Percentiles rank a stretch among this genome's conserved stretches.
These are phyloP conservation scores for Mytilinidion resinicola DNA, from an alignment of 495 filamentous ascomycete genomes.

Conservation along the genomic window DNA sequence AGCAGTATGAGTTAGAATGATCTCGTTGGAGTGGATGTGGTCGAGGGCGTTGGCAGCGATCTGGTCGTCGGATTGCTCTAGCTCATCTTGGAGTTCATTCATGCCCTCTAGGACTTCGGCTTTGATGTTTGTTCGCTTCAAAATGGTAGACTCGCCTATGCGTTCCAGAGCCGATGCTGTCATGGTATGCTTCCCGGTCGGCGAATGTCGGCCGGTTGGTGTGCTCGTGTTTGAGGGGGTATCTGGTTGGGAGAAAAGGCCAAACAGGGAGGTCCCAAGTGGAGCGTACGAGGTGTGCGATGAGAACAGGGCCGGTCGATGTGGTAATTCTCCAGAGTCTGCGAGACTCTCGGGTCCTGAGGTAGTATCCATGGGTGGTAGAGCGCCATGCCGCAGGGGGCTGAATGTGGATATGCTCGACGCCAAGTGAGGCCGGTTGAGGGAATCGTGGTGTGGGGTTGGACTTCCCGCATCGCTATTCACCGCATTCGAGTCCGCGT, in stretches of 20 bases:
- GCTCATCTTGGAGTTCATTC: constrained; percentile 84
- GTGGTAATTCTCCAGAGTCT: constrained; percentile 17
- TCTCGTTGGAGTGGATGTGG: constrained; percentile 84
- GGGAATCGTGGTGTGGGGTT: constrained; percentile 17
- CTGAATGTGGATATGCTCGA: constrained; percentile 40
- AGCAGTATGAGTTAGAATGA: constrained; percentile 76
- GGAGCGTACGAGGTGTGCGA: constrained; percentile 50
- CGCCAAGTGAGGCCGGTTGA: constrained; percentile 37
- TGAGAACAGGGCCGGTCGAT: constrained; percentile 50
- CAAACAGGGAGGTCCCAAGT: constrained; percentile 67
- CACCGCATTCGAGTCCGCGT: constrained; percentile 51
- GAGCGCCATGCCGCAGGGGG: constrained; percentile 36
- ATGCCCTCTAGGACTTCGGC: constrained; percentile 88
- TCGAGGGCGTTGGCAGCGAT: constrained; percentile 80
- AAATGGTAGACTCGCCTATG: constrained; percentile 18
- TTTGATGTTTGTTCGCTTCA: constrained; percentile 38
- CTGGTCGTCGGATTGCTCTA: constrained; percentile 80
- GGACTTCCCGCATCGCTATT: constrained; percentile 40
- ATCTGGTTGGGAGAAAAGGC: constrained; percentile 60
- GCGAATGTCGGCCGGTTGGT: constrained; percentile 33
- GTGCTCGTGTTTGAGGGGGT: constrained; percentile 32
- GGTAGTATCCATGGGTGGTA: constrained; percentile 31
- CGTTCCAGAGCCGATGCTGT: constrained; percentile 28
- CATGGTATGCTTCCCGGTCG: constrained; percentile 27
- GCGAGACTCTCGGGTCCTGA: constrained; percentile 17